Evolutionary conservation across 805 yeast genomes (phyloP), one percentile per base, ranked within the genome.

Genomic region (Candida odintsovae): DNA sequence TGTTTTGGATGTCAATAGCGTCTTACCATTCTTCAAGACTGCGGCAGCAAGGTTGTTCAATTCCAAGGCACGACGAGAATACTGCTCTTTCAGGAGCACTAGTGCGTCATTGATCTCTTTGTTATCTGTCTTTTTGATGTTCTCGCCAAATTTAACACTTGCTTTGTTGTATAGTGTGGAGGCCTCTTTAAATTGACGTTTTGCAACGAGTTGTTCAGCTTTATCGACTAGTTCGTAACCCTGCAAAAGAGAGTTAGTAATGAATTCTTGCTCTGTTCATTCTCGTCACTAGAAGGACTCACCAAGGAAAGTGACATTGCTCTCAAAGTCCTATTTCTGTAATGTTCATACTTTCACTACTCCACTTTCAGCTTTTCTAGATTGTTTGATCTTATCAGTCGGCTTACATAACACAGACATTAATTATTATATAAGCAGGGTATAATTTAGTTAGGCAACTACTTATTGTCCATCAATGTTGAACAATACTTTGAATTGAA

Each of bases 191-290:
- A 67, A 67, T 38, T 77, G 75, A 9, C 72, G 73, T 40, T 68
- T 66, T 26, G 69, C 49, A 1, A 72, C 68, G 12, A 76, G 70
- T 23, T 65, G 59, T 50, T 82, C 85, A 0, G 85, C 86, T 40
- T 66, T 69, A 46, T 73, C 75, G 18, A 79, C 78, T 4, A 73
- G 59, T 25, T 70, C 70, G 51, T 78, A 80, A 2, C 76, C 76
- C 76, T 76, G 20, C 11, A 33, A n/a, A n/a, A n/a, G 11, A 28
- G n/a, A 13, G 31, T 28, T 13, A 28, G 31, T 28, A 2, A 5
- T 7, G 12, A 13, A 22, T 22, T 22, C 8, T 6, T 5, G 8
- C 23, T 13, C 15, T 13, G 7, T 25, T 25, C 8, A 10, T 9
- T 10, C 12, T 25, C 12, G 3, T 11, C n/a, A 28, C 4, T 28